Conservation (phyloP, 208 protist genomes). For the Wallacemonas sp. region DNA sequence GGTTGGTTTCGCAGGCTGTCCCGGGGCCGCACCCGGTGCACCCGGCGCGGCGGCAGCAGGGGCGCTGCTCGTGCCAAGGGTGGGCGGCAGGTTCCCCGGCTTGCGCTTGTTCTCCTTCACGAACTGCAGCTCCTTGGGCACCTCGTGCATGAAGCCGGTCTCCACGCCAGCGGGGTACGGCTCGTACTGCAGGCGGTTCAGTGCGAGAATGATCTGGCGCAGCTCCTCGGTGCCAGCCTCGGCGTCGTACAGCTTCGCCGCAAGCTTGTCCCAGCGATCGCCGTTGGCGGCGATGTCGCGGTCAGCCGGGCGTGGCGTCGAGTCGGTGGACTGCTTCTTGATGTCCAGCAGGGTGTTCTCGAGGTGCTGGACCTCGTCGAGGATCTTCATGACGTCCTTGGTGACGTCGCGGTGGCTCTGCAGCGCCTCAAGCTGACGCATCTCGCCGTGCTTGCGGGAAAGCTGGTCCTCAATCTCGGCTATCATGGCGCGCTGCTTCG, state of each 20-base stretch:
- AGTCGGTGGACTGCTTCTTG: conserved; percentile 20
- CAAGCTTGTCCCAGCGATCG: conserved; percentile 79
- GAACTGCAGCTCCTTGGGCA: conserved; percentile 81
- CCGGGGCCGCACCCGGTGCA: neutral
- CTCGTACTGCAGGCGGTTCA: conserved; percentile 85
- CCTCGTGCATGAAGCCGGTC: conserved; percentile 63
- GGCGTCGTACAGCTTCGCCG: conserved; percentile 74
- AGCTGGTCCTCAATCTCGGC: conserved; percentile 66
- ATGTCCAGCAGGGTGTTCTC: conserved; percentile 58
- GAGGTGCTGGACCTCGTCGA: conserved; percentile 69
- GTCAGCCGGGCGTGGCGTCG: neutral
- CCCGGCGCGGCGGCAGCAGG: neutral
- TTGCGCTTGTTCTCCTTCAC: conserved; percentile 70
- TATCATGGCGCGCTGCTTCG: conserved; percentile 40
- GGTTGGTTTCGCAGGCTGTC: neutral
- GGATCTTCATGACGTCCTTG: conserved; percentile 69
- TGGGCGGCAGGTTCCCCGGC: conserved; percentile 37
- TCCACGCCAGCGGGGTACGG: conserved; percentile 81
- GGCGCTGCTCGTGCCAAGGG: neutral
- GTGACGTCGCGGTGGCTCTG: conserved; percentile 76
- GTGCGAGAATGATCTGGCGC: conserved; percentile 57
- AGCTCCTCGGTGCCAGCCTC: conserved; percentile 70
- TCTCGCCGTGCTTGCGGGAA: conserved; percentile 34
- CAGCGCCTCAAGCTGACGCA: conserved; percentile 66
- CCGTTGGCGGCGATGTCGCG: conserved; percentile 39